Conservation (phyloP, 2,329 filamentous ascomycete species). For the Celoporthe dispersa region DNA sequence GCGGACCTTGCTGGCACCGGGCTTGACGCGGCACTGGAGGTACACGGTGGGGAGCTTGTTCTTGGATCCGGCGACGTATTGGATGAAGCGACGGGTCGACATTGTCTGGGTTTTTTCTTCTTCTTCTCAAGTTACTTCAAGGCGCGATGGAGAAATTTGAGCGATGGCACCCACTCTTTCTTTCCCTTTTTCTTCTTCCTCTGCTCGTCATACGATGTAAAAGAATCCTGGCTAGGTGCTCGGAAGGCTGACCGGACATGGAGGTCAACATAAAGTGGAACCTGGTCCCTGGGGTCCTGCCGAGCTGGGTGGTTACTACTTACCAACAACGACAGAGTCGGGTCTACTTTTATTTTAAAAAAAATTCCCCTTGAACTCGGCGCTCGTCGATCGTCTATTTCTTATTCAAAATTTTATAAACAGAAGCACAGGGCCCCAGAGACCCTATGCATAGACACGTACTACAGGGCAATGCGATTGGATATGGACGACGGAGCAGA, state of each 20-base stretch:
- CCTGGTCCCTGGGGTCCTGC: background rate
- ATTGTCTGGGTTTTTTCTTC: conserved; percentile 47
- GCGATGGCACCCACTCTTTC: background rate
- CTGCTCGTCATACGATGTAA: background rate
- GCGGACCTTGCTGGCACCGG: conserved; percentile 63
- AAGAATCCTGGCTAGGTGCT: background rate
- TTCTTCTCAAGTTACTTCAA: too few species aligned
- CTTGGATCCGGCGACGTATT: conserved; percentile 53
- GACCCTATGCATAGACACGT: background rate
- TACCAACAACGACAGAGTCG: background rate
- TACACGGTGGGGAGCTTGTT: conserved; percentile 57
- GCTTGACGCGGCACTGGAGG: conserved; percentile 69
- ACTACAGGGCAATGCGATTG: background rate
- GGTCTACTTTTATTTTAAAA: background rate
- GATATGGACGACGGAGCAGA: background rate
- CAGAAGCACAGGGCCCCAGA: background rate
- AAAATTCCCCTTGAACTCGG: background rate
- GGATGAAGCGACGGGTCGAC: conserved; percentile 24
- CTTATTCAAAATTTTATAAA: background rate
- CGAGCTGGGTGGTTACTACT: background rate
- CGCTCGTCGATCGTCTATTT: background rate
- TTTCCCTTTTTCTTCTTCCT: background rate
- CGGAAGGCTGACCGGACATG: background rate
- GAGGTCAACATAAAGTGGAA: background rate
- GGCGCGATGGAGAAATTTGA: background rate